Base-by-base conservation (phyloP, 768 basidiomycete species). In the Tricholoma matsutake region DNA sequence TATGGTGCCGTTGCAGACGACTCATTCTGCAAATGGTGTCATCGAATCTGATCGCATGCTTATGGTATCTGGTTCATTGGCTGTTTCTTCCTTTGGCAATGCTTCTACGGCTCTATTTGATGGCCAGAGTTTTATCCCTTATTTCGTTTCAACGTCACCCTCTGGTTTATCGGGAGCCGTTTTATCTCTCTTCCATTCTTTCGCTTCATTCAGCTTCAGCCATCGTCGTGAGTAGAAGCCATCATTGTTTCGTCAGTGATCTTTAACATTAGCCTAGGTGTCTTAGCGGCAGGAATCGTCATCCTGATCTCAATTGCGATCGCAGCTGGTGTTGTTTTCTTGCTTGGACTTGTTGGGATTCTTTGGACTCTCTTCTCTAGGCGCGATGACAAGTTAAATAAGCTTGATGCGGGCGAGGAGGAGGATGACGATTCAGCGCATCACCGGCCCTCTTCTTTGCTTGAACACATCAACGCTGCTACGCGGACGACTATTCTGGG, bases 251-350 rank as follows among this genome's bases (percentile, higher is more conserved):
- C 25, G 13, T 49, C 62, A 22, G 67, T 39, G 11, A 56, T 49
- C 56, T n/a, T 45, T 25, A 63, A 63, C 32, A 41, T n/a, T 37
- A 47, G 56, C 9, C 35, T 8, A 93, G 94, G 88, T 67, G 91
- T 94, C 80, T 83, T 99, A 58, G 93, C 96, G 0, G 85, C 86
- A 22, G 97, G 96, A 1, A 83, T 98, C 37, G 94, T 99, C 58
- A 98, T 98, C 65, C 83, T 99, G 47, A 95, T 99, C 65, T 96
- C 95, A 1, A 97, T 99, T 64, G 97, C 97, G 25, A 97, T 98
- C 65, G 88, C 92, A 9, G 94, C 95, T 14, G 97, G 96, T 16
- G 85, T 98, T 20, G 90, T 96, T 37, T 96, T 95, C 82, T 78
- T 96, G 0, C 79, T 95, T 32, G 89, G 90, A 14, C 78, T 96